Conservation (phyloP, 148 eudicot species). For the Hydrangea macrophylla region DNA sequence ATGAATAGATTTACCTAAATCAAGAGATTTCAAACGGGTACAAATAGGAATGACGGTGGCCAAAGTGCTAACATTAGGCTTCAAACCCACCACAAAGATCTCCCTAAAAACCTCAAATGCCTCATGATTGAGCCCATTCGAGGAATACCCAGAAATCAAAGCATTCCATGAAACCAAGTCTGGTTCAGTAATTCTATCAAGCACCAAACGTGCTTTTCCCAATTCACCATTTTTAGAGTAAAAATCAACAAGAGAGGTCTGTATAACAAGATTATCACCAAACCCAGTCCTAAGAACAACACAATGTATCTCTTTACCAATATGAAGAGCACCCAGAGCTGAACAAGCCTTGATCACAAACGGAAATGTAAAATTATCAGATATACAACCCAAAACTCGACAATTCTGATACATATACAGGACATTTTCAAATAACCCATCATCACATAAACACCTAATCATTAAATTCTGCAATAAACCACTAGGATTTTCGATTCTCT, state of each 20-base stretch:
- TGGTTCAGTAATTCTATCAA: conserved; percentile 53
- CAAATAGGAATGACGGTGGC: conserved; percentile 59
- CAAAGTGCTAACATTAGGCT: conserved; percentile 55
- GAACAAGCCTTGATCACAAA: conserved; percentile 65
- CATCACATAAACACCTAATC: conserved; percentile 36
- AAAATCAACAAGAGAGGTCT: conserved; percentile 57
- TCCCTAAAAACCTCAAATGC: conserved; percentile 34
- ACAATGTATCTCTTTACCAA: conserved; percentile 46
- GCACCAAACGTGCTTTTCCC: conserved; percentile 45
- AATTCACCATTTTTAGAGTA: conserved; percentile 47
- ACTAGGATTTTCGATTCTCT: conserved; percentile 29
- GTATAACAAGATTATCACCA: conserved; percentile 45
- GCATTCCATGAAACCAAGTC: conserved; percentile 67
- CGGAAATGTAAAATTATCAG: conserved; percentile 63
- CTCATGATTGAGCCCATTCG: conserved; percentile 45
- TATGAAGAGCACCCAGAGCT: conserved; percentile 23
- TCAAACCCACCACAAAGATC: conserved; percentile 33
- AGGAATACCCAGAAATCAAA: conserved; percentile 58
- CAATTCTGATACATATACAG: conserved; percentile 40
- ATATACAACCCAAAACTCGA: conserved; percentile 30
- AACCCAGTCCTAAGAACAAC: conserved; percentile 54
- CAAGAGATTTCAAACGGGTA: conserved; percentile 32
- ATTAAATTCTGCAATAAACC: conserved; percentile 48
- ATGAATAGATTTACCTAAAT: conserved; percentile 48
- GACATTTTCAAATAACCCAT: conserved; percentile 47